These are phyloP conservation scores for Hordeum pubiflorum DNA, from an alignment of 202 grass and related monocot species.

Conservation along the genomic window DNA sequence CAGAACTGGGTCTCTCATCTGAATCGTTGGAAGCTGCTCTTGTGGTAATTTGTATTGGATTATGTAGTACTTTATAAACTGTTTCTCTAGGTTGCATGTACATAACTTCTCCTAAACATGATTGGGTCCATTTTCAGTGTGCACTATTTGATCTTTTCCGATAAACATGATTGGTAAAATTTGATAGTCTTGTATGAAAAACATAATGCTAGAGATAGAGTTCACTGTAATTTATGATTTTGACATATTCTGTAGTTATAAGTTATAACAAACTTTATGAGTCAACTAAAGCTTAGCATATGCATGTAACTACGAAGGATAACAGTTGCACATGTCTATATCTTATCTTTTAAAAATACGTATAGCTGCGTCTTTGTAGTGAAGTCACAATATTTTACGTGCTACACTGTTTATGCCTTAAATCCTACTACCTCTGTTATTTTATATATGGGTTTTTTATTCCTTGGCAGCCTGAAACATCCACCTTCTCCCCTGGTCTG, in stretches of 20 bases:
- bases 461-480: conserved; percentile 67
- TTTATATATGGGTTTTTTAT: background rate
- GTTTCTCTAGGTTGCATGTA: background rate
- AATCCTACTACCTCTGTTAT: background rate
- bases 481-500: conserved; percentile 61
- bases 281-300: background rate
- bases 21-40: conserved; percentile 72
- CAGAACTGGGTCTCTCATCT: conserved; percentile 51
- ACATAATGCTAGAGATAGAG: background rate
- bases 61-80: background rate
- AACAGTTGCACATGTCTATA: background rate
- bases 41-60: conserved; percentile 64
- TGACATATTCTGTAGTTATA: background rate
- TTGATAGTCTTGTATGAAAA: background rate
- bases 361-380: background rate
- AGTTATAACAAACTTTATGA: background rate
- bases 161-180: background rate
- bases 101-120: background rate
- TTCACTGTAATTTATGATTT: background rate
- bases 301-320: background rate
- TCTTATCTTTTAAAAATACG: background rate
- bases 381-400: background rate
- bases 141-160: background rate
- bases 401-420: background rate
- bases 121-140: background rate